Base-by-base conservation (phyloP, 2,329 filamentous ascomycete genomes). In the Colletotrichum spaethianum region DNA sequence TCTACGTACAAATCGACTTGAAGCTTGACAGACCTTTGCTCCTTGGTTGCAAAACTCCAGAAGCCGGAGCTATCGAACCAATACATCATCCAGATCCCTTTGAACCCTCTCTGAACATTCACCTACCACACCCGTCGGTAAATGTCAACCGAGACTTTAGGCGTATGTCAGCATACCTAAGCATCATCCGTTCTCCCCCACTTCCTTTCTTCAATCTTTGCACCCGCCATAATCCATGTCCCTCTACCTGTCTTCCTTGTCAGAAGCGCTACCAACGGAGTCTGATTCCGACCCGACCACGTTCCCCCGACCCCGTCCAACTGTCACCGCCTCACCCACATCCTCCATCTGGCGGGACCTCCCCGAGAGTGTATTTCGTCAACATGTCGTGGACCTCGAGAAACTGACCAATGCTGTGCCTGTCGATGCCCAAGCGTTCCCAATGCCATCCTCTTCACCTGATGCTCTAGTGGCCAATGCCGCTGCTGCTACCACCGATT, bases 391-490 rank as follows among this genome's bases (percentile, higher is more conserved):
- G 8, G 28, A 62, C 3, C 50, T 74, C n/a, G 73, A 74, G 50
- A 71, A 62, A 18, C 53, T 66, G 18, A 74, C 73, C 26, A 74
- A 74, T 33, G 62, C 71, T 28, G 73, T 74, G 11, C 73, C 73
- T 14, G 60, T 73, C 23, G 71, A 72, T 16, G 56, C 63, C 9
- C 61, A 69, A 28, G 20, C 53, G 3, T 74, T 73, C 46, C 52
- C 68, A 7, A 31, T 61, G 40, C 56, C 63, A 26, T 42, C 42
- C 18, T 26, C 28, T 46, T 48, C 18, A 64, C 31, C 69, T 8
- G 68, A 74, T 26, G 42, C 65, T 14, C 64, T 68, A 4, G 12
- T 18, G 9, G 33, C 46, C 7, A 26, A 40, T 42, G 26, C 48
- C 9, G 36, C 36, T 33, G n/a, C n/a, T n/a, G n/a, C n/a, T n/a